Evolutionary conservation across 176 grass and related monocot genomes (phyloP).

Genomic region (Bothriochloa decipiens): DNA sequence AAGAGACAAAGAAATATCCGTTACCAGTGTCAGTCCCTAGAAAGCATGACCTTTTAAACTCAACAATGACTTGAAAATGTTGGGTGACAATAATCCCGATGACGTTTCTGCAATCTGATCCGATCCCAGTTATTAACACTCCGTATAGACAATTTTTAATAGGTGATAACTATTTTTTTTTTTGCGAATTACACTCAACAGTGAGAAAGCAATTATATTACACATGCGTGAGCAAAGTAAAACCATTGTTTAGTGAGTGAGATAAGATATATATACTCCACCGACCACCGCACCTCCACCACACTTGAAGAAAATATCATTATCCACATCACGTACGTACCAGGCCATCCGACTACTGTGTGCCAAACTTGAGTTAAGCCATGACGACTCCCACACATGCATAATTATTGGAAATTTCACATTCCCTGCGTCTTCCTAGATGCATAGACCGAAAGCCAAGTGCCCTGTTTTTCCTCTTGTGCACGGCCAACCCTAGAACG

Average conservation of each 20-base stretch:
- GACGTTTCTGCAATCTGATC: too few relatives aligned
- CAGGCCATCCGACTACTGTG: background rate
- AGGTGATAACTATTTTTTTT: too few relatives aligned
- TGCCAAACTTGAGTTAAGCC: conserved; percentile 15
- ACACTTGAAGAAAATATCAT: background rate
- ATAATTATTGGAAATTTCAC: background rate
- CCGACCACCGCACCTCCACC: too few relatives aligned
- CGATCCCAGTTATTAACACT: too few relatives aligned
- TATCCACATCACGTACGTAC: background rate
- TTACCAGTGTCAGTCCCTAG: too few relatives aligned
- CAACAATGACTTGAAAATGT: too few relatives aligned
- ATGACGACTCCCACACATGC: background rate
- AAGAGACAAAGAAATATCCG: too few relatives aligned
- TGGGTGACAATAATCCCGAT: too few relatives aligned
- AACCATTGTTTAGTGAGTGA: background rate
- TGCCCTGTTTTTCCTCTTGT: background rate
- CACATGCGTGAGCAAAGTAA: background rate
- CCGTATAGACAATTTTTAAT: too few relatives aligned
- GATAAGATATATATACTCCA: too few relatives aligned
- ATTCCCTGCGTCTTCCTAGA: background rate
- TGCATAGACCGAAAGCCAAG: background rate
- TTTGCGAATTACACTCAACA: too few relatives aligned
- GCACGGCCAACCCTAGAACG: conserved; percentile 2
- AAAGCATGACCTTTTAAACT: too few relatives aligned
- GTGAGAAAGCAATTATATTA: background rate